phyloP scores from a whole-genome alignment of 805 yeast species.

The Saturnispora quitensis region DNA sequence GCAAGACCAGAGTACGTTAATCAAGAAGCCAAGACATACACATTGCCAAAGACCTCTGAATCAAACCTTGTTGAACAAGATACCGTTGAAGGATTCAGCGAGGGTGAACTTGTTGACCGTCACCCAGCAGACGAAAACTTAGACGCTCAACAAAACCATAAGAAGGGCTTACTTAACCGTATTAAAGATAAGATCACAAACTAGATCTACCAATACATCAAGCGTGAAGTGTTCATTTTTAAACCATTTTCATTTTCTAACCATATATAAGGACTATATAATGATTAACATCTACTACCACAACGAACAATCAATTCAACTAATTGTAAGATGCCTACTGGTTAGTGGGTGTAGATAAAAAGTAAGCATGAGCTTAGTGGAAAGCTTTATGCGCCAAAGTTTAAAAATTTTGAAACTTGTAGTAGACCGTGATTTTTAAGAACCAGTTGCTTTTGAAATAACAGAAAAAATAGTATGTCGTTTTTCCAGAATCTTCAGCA shows the following conservation, averaged over 20 bases:
- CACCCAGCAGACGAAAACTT: not conserved
- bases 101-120: not conserved
- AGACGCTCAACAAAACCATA: not conserved
- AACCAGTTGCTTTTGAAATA: not conserved
- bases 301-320: not conserved
- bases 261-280: not conserved
- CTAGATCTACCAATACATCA: not conserved
- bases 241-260: not conserved
- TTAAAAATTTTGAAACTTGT: not conserved
- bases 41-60: not conserved
- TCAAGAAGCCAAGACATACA: not conserved
- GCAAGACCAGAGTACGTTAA: not conserved
- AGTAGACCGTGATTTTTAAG: not conserved
- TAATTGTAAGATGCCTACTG: not conserved
- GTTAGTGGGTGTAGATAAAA: too few species aligned
- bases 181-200: not conserved
- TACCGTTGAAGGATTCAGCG: not conserved
- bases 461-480: conserved; percentile 11
- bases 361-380: not conserved
- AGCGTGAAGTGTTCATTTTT: not conserved
- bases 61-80: not conserved
- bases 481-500: conserved; percentile 18
- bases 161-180: not conserved
- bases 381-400: not conserved
- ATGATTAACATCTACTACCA: not conserved